phyloP scores from a whole-genome alignment of 148 eudicot genomes.

The Nyssa sinensis region DNA sequence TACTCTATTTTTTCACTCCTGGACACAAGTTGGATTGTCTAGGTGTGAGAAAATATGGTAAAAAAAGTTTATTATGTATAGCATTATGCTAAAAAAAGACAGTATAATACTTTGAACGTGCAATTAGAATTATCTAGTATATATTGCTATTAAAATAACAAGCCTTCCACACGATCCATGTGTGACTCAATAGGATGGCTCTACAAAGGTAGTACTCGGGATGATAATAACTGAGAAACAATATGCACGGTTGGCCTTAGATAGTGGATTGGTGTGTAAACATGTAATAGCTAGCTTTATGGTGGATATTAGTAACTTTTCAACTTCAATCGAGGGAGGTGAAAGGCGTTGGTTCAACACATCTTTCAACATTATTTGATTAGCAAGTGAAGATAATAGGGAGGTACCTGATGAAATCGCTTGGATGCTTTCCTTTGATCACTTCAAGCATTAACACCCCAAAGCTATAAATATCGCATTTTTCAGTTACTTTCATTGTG shows the following conservation, averaged over 20 bases:
- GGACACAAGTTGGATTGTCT: no score
- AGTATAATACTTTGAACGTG: no score
- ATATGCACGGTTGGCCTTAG: conserved; percentile 30
- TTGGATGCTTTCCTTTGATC: conserved; percentile 37
- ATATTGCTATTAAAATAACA: no score
- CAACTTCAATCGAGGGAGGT: conserved; percentile 20
- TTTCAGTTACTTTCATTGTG: conserved; percentile 30
- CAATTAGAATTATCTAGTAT: no score
- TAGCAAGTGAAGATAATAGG: conserved; percentile 11
- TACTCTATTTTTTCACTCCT: no score
- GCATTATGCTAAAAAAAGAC: no score
- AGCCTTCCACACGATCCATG: no score
- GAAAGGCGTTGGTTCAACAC: conserved; percentile 31
- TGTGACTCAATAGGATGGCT: background rate
- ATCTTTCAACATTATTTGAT: conserved; percentile 8
- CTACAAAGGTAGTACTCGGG: background rate
- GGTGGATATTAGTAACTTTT: conserved; percentile 12
- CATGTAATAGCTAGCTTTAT: conserved; percentile 31
- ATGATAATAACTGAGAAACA: conserved; percentile 23
- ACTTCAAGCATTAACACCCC: conserved; percentile 36
- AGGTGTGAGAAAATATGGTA: no score
- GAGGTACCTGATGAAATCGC: conserved; percentile 17
- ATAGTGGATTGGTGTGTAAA: conserved; percentile 22
- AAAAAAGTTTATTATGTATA: no score
- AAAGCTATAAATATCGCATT: conserved; percentile 44